Percentiles rank a stretch among this genome's conserved stretches.
phyloP scores from a whole-genome alignment of 202 grass and related monocot genomes.

The Saccharum hybrid region DNA sequence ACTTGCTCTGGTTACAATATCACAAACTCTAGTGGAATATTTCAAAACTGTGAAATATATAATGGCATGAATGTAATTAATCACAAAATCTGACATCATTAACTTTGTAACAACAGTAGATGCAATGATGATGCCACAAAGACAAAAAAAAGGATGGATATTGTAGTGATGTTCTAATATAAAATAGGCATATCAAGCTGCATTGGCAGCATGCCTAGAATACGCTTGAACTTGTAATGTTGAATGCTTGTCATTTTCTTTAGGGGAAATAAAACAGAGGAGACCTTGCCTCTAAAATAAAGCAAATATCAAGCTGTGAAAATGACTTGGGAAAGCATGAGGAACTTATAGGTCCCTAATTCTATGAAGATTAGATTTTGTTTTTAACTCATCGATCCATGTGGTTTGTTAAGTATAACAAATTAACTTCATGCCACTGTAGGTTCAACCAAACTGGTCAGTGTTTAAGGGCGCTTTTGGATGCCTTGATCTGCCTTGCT shows the following conservation, averaged over 20 bases:
- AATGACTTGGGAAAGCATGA: conserved; percentile 11
- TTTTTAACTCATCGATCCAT: not conserved
- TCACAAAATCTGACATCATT: not conserved
- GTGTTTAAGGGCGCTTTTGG: not conserved
- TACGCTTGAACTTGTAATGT: not conserved
- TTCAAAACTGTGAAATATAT: not conserved
- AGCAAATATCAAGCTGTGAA: not conserved
- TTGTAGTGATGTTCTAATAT: not conserved
- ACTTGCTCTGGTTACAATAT: too few relatives aligned
- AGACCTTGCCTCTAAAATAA: not conserved
- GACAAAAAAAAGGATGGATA: not conserved
- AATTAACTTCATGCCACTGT: not conserved
- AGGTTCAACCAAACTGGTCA: conserved; percentile 17
- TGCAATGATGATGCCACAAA: not conserved
- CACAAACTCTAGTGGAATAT: not conserved
- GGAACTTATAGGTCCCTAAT: not conserved
- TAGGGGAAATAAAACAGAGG: not conserved
- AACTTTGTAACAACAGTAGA: not conserved
- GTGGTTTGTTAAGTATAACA: not conserved
- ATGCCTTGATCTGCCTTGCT: not conserved
- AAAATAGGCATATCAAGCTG: not conserved
- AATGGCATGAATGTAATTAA: not conserved
- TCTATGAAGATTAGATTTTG: not conserved
- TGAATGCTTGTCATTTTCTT: not conserved
- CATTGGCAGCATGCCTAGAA: not conserved